These are phyloP conservation scores for Oryza glaberrima DNA, from an alignment of 176 grass and related monocot species.

Conservation along the genomic window DNA sequence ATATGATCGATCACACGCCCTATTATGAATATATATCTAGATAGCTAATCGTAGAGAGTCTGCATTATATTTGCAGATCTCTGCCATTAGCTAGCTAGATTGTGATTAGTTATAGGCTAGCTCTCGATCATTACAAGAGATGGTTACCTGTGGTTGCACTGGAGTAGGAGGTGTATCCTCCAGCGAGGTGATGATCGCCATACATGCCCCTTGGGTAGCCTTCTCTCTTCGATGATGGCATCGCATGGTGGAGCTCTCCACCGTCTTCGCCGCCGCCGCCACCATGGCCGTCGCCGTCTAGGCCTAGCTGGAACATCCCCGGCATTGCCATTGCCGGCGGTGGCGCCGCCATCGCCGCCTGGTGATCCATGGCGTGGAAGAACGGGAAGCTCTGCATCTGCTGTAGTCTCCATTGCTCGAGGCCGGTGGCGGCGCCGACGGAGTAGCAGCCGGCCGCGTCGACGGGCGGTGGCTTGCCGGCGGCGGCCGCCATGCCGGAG, in stretches of 20 bases:
- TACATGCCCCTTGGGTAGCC: slow-evolving; percentile 45
- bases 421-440: slow-evolving; percentile 8
- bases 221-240: slow-evolving; percentile 42
- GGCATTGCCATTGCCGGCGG: slow-evolving; percentile 48
- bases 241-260: slow-evolving; percentile 28
- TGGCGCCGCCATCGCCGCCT: slow-evolving; percentile 9
- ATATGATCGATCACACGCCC: slow-evolving; percentile 1
- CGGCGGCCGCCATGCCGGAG: slow-evolving; percentile 25
- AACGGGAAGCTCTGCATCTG: slow-evolving; percentile 70
- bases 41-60: slow-evolving; percentile 36
- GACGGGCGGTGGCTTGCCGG: slow-evolving; percentile 6
- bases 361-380: slow-evolving; percentile 62
- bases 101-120: neutral
- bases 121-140: slow-evolving; percentile 45
- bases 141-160: slow-evolving; percentile 59
- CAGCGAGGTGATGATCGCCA: slow-evolving; percentile 40
- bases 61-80: neutral
- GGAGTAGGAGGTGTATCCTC: slow-evolving; percentile 49
- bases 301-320: slow-evolving; percentile 45
- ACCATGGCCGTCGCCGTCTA: slow-evolving; percentile 17
- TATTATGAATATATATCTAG: slow-evolving; percentile 3
- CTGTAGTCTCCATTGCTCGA: slow-evolving; percentile 60
- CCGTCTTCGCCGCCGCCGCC: slow-evolving; percentile 31
- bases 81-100: neutral
- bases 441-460: slow-evolving; percentile 26